phyloP scores from a whole-genome alignment of 2,329 filamentous ascomycete genomes.

The Trichophyton benhamiae region DNA sequence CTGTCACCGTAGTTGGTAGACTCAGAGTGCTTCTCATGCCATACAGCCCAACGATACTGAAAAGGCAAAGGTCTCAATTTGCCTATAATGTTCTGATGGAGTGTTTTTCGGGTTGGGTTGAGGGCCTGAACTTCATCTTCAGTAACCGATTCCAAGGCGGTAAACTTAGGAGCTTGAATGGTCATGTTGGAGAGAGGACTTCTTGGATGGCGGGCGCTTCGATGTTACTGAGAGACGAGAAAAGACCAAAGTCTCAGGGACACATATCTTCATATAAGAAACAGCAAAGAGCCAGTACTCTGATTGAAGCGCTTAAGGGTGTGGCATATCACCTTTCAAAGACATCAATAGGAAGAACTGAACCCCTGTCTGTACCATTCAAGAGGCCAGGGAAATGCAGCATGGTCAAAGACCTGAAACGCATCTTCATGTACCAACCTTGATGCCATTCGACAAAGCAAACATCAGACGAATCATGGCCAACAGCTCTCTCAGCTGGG shows the following conservation, averaged over 20 bases:
- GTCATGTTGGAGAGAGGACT: not conserved
- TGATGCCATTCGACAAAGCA: not conserved
- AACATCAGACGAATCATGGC: not conserved
- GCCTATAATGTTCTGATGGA: slow-evolving; percentile 34
- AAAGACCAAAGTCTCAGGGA: not conserved
- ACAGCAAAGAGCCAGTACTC: not conserved
- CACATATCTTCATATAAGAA: not conserved
- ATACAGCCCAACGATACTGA: slow-evolving; percentile 38
- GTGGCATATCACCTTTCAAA: not conserved
- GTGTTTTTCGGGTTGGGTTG: slow-evolving; percentile 23
- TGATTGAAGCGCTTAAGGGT: not conserved
- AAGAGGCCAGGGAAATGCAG: not conserved
- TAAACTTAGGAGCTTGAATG: not conserved
- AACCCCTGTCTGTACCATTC: not conserved
- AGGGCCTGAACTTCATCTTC: slow-evolving; percentile 11
- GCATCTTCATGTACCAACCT: not conserved
- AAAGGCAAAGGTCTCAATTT: slow-evolving; percentile 36
- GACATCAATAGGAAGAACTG: not conserved
- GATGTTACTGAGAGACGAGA: not conserved
- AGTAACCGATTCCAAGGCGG: slow-evolving; percentile 1
- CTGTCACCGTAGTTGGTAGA: slow-evolving; percentile 21
- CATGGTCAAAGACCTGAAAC: slow-evolving; percentile 1
- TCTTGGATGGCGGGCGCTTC: not conserved
- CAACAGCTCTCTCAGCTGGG: not conserved
- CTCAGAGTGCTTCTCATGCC: slow-evolving; percentile 33